Percentiles rank a stretch among this genome's conserved stretches.
Evolutionary conservation across 495 filamentous ascomycete genomes (phyloP).

Genomic region (Podospora australis): DNA sequence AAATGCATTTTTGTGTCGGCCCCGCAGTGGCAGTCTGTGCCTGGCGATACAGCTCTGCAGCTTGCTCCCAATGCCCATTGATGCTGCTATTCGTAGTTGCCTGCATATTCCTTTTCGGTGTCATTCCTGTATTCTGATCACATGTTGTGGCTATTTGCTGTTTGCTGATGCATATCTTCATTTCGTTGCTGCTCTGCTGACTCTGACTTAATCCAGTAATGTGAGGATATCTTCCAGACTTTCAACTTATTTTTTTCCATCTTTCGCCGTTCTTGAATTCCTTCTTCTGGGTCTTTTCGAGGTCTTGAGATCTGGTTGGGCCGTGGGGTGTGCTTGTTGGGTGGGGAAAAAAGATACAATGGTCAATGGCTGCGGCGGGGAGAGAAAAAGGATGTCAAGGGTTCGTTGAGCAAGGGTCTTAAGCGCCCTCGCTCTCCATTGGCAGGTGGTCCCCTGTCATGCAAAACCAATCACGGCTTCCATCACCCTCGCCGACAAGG

Average conservation of each 20-base stretch:
- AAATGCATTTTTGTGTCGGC: too few relatives aligned
- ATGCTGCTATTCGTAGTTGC: too few relatives aligned
- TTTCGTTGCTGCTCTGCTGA: background rate
- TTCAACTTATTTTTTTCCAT: background rate
- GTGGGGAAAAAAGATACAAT: conserved; percentile 7
- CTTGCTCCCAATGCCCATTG: too few relatives aligned
- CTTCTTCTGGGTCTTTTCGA: background rate
- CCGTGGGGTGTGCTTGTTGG: conserved; percentile 5
- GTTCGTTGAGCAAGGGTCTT: conserved; percentile 14
- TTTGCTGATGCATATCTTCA: too few relatives aligned
- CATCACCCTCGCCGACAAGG: conserved; percentile 25
- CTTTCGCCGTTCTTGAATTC: background rate
- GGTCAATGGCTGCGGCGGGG: too few relatives aligned
- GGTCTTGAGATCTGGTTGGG: conserved; percentile 14
- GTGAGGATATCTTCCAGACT: too few relatives aligned
- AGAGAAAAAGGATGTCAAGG: conserved; percentile 5
- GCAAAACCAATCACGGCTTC: conserved; percentile 24
- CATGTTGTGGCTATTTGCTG: too few relatives aligned
- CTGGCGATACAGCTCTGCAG: too few relatives aligned
- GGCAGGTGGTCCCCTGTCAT: conserved; percentile 20
- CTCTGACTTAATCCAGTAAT: too few relatives aligned
- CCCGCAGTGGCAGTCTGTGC: too few relatives aligned
- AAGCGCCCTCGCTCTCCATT: conserved; percentile 29
- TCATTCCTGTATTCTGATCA: too few relatives aligned
- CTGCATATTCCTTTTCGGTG: too few relatives aligned